Percentiles rank a stretch among this genome's conserved stretches.
Conservation (phyloP, 805 yeast genomes). For the Lipomyces yamanashiensis region DNA sequence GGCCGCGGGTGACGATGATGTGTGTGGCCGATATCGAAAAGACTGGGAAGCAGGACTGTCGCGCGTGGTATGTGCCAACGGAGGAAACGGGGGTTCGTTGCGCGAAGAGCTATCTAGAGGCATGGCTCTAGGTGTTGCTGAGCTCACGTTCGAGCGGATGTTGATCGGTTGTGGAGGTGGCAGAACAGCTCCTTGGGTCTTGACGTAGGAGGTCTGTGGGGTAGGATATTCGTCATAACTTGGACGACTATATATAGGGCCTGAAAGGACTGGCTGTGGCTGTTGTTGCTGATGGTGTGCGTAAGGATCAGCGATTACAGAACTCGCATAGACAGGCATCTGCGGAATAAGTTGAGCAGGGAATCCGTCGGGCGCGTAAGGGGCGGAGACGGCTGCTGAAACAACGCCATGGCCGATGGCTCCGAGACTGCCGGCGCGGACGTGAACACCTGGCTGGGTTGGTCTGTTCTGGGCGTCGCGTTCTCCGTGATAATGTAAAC, state of each 20-base stretch:
- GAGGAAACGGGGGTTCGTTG: not conserved
- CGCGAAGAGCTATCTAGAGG: not conserved
- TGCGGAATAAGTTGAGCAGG: constrained; percentile 19
- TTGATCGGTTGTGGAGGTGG: constrained; percentile 21
- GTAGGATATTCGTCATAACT: constrained; percentile 9
- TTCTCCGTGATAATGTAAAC: constrained; percentile 18
- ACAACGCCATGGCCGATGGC: constrained; percentile 8
- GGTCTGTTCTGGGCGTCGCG: not conserved
- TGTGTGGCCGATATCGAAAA: not conserved
- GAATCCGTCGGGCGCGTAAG: constrained; percentile 15
- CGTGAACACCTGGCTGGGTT: not conserved
- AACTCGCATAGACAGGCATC: not conserved
- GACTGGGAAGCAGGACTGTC: not conserved
- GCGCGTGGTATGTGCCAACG: not conserved
- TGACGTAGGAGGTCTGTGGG: not conserved
- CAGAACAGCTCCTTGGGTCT: not conserved
- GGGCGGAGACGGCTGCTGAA: constrained; percentile 14
- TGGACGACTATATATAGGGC: not conserved
- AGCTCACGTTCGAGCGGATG: not conserved
- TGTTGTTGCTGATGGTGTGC: constrained; percentile 3
- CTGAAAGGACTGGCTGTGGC: not conserved
- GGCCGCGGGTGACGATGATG: not conserved
- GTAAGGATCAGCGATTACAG: not conserved
- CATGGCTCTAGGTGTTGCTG: constrained; percentile 5
- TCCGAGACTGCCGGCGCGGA: constrained; percentile 7